A percentile compares a stretch with the other conserved stretches of the same genome.
phyloP scores from a whole-genome alignment of 495 filamentous ascomycete species.

The Bathelium albidoporum region DNA sequence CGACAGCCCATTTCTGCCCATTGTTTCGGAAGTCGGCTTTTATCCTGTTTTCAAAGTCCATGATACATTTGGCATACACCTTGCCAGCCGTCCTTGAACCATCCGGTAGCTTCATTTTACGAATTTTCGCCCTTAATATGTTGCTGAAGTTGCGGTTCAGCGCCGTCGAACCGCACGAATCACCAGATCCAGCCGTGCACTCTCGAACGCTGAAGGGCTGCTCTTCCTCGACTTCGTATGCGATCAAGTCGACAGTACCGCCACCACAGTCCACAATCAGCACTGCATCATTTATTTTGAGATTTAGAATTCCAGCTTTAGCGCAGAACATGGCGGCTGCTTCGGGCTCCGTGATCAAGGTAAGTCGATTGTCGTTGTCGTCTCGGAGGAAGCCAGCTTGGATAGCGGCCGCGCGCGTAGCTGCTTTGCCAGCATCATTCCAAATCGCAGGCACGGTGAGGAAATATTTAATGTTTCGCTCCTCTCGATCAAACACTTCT shows the following conservation, averaged over 20 bases:
- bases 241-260: slow-evolving; percentile 66
- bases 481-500: slow-evolving; percentile 66
- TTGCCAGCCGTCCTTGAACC: slow-evolving; percentile 63
- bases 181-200: slow-evolving; percentile 64
- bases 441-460: slow-evolving; percentile 66
- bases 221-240: slow-evolving; percentile 68
- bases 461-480: slow-evolving; percentile 65
- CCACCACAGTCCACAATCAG: slow-evolving; percentile 68
- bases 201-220: slow-evolving; percentile 64
- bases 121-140: slow-evolving; percentile 63
- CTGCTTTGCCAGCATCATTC: slow-evolving; percentile 68
- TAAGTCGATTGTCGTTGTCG: slow-evolving; percentile 65
- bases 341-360: slow-evolving; percentile 62
- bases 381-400: slow-evolving; percentile 65
- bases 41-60: slow-evolving; percentile 72
- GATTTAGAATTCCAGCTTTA: slow-evolving; percentile 61
- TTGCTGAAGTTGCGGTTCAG: slow-evolving; percentile 69
- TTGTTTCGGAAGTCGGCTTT: slow-evolving; percentile 76
- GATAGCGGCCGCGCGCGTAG: slow-evolving; percentile 60
- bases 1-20: slow-evolving; percentile 67
- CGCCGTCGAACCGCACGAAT: slow-evolving; percentile 64
- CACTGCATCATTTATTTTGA: slow-evolving; percentile 64
- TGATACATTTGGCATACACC: slow-evolving; percentile 70
- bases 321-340: slow-evolving; percentile 65
- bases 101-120: slow-evolving; percentile 69